Evolutionary conservation across 495 filamentous ascomycete species (phyloP).

Genomic region (Rhizodiscina lignyota): DNA sequence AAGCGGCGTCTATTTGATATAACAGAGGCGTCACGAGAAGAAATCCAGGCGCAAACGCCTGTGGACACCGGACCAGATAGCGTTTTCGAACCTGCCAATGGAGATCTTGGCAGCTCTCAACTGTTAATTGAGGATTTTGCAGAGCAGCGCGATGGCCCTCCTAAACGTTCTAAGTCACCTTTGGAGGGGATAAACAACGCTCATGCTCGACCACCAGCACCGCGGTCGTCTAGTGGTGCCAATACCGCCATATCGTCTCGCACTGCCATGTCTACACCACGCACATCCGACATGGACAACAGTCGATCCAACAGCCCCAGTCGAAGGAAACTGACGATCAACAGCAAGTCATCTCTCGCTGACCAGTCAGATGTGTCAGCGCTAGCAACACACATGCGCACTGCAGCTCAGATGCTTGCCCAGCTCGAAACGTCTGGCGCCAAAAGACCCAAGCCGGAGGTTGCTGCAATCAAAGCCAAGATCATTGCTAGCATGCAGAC

Average conservation of each 20-base stretch:
- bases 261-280: conserved; percentile 36
- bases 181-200: no score
- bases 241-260: conserved; percentile 30
- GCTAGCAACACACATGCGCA: conserved; percentile 62
- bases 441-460: conserved; percentile 53
- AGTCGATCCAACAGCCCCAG: conserved; percentile 45
- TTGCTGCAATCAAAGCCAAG: conserved; percentile 56
- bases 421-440: conserved; percentile 57
- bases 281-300: conserved; percentile 37
- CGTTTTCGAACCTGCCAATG: conserved; percentile 56
- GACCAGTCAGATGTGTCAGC: conserved; percentile 59
- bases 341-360: conserved; percentile 8
- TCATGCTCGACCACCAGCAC: no score
- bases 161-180: neutral
- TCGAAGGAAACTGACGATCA: conserved; percentile 33
- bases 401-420: conserved; percentile 62
- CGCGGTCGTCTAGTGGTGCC: conserved; percentile 35
- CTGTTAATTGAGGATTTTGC: no score
- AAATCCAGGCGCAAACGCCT: conserved; percentile 18
- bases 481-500: conserved; percentile 74
- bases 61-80: conserved; percentile 40
- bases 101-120: conserved; percentile 52
- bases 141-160: neutral
- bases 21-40: conserved; percentile 29
- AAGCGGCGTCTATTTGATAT: conserved; percentile 53